Base-by-base conservation (phyloP, 2,329 filamentous ascomycete species). In the Gnomoniopsis sp. region DNA sequence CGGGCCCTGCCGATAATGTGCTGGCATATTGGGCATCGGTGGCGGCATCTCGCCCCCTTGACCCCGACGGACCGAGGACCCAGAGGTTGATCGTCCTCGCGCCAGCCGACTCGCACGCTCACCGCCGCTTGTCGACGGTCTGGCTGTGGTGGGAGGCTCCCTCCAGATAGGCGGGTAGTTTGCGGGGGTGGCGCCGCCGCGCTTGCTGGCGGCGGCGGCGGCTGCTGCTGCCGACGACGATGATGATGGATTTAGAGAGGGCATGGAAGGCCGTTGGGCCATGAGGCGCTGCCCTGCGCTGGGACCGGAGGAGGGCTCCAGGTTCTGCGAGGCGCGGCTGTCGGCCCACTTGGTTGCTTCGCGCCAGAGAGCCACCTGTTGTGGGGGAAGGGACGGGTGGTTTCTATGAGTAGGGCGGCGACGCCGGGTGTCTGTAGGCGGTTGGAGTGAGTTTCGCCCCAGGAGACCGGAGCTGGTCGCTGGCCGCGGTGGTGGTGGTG, bases 101-200 rank as follows among this genome's bases (percentile, higher is more conserved):
- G 49, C 26, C 49, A 44, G 54, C 26, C 47, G 36, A 21, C 43
- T 30, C 12, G 30, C 49, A 30, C 53, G 50, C 52, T 61, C 59
- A 36, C 59, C 59, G 33, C 49, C 49, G 53, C 59, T 61, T 33
- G 59, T 61, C 11, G 49, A 56, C 21, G 59, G 59, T 38, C 59
- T 38, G 19, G 26, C 38, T 38, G 17, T 17, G 8, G 22, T 23
- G 2, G 44, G 38, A 8, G 49, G 43, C 17, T 56, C 47, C 49
- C 59, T 49, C 53, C 54, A 41, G 11, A 56, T 48, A 12, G 55
- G 21, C 3, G 51, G 51, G 19, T 30, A 15, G 19, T 34, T 15
- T n/a, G 38, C 43, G 22, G 41, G 6, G 14, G 14, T 8, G 19
- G 15, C 46, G 17, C 22, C 15, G 19, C 22, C 46, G 17, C 22